phyloP scores from a whole-genome alignment of 2,329 filamentous ascomycete genomes.

The Colletotrichum sp. region DNA sequence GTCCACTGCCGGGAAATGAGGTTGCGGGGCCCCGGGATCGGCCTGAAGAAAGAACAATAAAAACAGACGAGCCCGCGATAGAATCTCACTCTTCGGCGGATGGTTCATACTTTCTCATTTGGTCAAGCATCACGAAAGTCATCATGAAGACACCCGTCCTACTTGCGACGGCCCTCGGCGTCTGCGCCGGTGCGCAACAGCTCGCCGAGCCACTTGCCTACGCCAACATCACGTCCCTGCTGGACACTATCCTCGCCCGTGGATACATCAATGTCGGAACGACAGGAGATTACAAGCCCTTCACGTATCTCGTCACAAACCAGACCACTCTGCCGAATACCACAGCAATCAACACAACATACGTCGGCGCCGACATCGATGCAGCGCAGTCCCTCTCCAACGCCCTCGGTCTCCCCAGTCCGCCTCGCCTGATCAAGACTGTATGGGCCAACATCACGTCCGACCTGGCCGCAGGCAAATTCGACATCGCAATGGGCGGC shows the following conservation, averaged over 20 bases:
- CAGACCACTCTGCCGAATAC: not conserved
- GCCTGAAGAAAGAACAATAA: not conserved
- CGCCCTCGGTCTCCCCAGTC: slow-evolving; percentile 12
- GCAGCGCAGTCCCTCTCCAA: slow-evolving; percentile 18
- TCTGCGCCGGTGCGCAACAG: not conserved
- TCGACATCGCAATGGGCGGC: slow-evolving; percentile 21
- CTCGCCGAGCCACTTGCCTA: not conserved
- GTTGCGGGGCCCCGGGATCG: slow-evolving; percentile 14
- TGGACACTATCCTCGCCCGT: slow-evolving; percentile 11
- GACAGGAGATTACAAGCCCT: slow-evolving; percentile 20
- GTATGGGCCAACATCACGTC: slow-evolving; percentile 13
- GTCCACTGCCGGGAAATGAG: slow-evolving; percentile 7
- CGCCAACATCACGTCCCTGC: slow-evolving; percentile 9
- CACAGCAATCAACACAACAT: slow-evolving; percentile 12
- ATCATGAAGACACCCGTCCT: not conserved
- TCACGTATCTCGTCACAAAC: slow-evolving; percentile 17
- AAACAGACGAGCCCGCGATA: not conserved
- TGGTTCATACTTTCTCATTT: not conserved
- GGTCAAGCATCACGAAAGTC: not conserved
- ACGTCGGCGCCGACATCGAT: slow-evolving; percentile 20
- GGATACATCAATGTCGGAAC: slow-evolving; percentile 19
- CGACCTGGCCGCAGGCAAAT: slow-evolving; percentile 7
- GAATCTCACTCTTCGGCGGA: not conserved
- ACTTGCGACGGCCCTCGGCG: not conserved
- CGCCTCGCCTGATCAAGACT: slow-evolving; percentile 3